Base-by-base conservation (phyloP, 192 early-diverging fungal genomes). In the Cladochytrium replicatum region DNA sequence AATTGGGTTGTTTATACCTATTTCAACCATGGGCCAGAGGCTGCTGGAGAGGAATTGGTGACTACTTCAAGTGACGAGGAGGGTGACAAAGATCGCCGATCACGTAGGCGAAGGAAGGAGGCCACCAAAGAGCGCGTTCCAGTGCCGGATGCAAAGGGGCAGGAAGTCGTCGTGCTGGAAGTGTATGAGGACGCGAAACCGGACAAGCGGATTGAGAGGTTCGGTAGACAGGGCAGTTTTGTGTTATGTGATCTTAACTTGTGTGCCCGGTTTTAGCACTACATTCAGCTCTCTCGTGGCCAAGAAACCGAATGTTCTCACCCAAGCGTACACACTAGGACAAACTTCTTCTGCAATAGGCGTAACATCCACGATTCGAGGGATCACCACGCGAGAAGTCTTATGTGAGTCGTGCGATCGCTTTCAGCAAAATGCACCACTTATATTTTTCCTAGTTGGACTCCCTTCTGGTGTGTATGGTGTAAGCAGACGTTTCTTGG, bases 1-100 rank as follows among this genome's bases (percentile, higher is more conserved):
- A 94, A 97, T 69, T 83, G 81, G 64, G 69, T 93, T 22, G 71
- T 97, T 21, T 86, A 88, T 54, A 77, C 84, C 27, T 91, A 83
- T 68, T 99, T 88, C 87, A 89, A 84, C 45, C 79, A 86, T 44
- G 85, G 81, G 2, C 65, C 72, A 5, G 66, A 60, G 15, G 51
- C 52, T 8, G 41, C 43, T 0, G 58, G 54, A 6, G 46, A 61
- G 11, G 48, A 58, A 4, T 13, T 22, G 2, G 19, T 19, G 25
- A 47, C 23, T 6, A 13, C 41, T 29, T 34, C 27, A 2, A 46
- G 28, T 13, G 49, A 41, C 28, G 57, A 58, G 50, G 23, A 49
- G 32, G 31, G 31, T 41, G 37, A 49, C 48, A 29, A 38, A 32
- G 32, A 50, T 32, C 6, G 40, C 62, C 2, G 58, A n/a, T n/a